Base-by-base conservation (phyloP, 2,329 filamentous ascomycete genomes). In the Stachybotrys chartarum region DNA sequence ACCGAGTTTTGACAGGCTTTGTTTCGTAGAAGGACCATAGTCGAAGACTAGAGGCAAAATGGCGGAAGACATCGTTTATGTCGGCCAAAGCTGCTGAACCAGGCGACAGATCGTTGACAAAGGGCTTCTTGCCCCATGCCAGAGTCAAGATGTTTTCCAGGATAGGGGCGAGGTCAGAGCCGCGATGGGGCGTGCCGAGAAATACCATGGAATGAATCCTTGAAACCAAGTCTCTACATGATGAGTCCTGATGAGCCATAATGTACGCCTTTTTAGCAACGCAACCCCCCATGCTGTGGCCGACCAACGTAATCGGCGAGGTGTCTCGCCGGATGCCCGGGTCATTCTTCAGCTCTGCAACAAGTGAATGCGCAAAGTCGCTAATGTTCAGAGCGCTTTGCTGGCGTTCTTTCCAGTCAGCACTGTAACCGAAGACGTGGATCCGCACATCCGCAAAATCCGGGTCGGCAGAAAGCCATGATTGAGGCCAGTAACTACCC, bases 11-110 rank as follows among this genome's bases (percentile, higher is more conserved):
- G 45, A 17, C 45, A 14, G n/a, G 45, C n/a, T 47, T n/a, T 3
- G 32, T 52, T 24, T 52, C 50, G 35, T 52, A 52, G 8, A 52
- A 52, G 11, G 50, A 52, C 50, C 50, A 52, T 3, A 52, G 14
- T 16, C 35, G 30, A 17, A 52, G 31, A 2, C 24, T 16, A 1
- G 17, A 32, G 16, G 35, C 31, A 14, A 5, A 42, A 44, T 52
- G 50, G 5, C 32, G 50, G 14, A 52, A 52, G 2, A 7, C 50
- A 44, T 52, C 50, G 14, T 52, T 52, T n/a, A 24, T 52, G 7
- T 42, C 31, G 3, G 5, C 32, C 8, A 52, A 14, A 4, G 12
- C 18, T 17, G 32, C 30, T 11, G 50, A 32, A 42, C 35, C 35
- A 10, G 35, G 35, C 4, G 32, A 35, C 8, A 42, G 50, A 24